phyloP scores from a whole-genome alignment of 2,329 filamentous ascomycete species.

The Diaporthe humulicola region DNA sequence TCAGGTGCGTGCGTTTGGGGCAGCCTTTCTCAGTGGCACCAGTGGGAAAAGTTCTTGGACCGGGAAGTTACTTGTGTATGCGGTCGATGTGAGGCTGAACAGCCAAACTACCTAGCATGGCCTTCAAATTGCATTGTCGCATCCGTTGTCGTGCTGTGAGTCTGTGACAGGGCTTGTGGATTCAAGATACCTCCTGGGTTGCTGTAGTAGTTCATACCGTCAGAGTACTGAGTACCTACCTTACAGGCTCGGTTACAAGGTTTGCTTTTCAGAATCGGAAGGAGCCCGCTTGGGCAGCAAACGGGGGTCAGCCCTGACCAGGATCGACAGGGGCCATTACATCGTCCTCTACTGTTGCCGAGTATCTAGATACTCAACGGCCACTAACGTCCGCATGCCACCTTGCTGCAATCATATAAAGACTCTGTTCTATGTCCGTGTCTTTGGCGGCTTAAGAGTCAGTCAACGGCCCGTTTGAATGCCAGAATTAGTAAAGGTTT shows the following conservation, averaged over 20 bases:
- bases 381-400: neutral
- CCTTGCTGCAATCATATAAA: neutral
- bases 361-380: neutral
- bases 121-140: neutral
- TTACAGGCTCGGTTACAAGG: neutral
- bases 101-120: neutral
- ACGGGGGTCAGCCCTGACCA: slow-evolving; percentile 22
- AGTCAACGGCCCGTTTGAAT: neutral
- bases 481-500: neutral
- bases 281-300: slow-evolving; percentile 27
- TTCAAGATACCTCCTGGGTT: neutral
- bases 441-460: neutral
- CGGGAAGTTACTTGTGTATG: neutral
- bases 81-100: neutral
- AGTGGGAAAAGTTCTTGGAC: neutral
- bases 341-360: neutral
- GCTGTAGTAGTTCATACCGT: neutral
- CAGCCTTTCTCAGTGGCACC: neutral
- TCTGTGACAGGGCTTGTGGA: neutral
- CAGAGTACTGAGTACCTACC: neutral
- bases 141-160: neutral
- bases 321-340: slow-evolving; percentile 22
- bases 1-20: slow-evolving; percentile 11
- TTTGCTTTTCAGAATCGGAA: slow-evolving; percentile 11
- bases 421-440: neutral